A percentile compares a stretch with the other conserved stretches of the same genome.
Conservation (phyloP, 2,329 filamentous ascomycete genomes). For the Sporothrix sp. region DNA sequence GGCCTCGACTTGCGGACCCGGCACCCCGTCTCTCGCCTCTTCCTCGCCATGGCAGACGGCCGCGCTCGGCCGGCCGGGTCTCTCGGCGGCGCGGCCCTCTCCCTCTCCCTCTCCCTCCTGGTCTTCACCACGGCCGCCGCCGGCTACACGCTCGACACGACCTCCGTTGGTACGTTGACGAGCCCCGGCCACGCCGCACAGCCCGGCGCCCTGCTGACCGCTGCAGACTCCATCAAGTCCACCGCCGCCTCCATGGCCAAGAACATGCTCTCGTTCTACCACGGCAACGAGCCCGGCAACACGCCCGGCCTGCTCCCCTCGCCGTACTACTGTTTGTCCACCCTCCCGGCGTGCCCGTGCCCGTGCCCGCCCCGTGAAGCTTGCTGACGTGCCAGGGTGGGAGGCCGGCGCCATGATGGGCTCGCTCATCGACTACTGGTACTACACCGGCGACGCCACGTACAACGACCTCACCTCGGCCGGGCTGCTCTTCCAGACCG, state of each 20-base stretch:
- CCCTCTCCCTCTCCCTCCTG: neutral
- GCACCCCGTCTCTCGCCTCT: neutral
- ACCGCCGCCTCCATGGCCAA: conserved; percentile 39
- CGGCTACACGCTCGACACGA: conserved; percentile 14
- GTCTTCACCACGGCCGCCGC: neutral
- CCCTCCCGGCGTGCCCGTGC: no score
- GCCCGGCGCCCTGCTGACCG: neutral
- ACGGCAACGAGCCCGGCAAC: conserved; percentile 38
- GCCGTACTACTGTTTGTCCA: conserved; percentile 16
- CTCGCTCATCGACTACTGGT: conserved; percentile 74
- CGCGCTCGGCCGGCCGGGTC: conserved; percentile 1
- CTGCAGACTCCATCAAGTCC: conserved; percentile 37
- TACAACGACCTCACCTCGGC: conserved; percentile 61
- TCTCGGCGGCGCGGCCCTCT: neutral
- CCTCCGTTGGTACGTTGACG: conserved; percentile 7
- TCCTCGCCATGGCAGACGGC: neutral
- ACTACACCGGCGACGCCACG: conserved; percentile 37
- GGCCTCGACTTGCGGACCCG: neutral
- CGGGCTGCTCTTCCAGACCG: conserved; percentile 65
- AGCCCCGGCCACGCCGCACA: neutral
- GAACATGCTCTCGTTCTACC: conserved; percentile 38
- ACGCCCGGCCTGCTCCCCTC: conserved; percentile 37
- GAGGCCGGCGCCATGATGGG: conserved; percentile 64
- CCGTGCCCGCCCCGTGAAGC: no score
- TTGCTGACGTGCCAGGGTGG: no score